These are phyloP conservation scores for Marchantia polymorpha DNA, from an alignment of 225 moss, liverwort and hornwort genomes.

Conservation along the genomic window DNA sequence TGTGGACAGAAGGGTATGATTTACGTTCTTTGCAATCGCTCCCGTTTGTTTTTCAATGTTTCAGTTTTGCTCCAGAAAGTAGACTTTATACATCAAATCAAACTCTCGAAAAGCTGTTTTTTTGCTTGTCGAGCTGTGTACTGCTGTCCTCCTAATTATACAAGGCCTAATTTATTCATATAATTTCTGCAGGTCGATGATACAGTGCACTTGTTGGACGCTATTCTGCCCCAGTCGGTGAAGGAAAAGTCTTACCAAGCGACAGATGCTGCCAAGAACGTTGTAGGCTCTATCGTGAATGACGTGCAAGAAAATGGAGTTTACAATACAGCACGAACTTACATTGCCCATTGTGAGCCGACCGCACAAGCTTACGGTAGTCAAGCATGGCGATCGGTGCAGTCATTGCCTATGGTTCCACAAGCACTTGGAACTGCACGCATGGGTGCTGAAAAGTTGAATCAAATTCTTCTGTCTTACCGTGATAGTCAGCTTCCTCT, in stretches of 20 bases:
- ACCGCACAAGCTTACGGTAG: constrained; percentile 60
- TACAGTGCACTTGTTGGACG: constrained; percentile 58
- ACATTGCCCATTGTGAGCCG: constrained; percentile 68
- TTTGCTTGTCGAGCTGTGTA: too few relatives aligned
- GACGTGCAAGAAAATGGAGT: constrained; percentile 76
- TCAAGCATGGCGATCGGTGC: constrained; percentile 56
- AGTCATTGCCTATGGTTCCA: constrained; percentile 65
- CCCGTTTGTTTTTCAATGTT: background rate
- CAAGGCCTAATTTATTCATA: background rate
- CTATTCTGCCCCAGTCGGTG: constrained; percentile 55
- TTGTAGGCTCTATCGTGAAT: constrained; percentile 38
- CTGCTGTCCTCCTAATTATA: background rate
- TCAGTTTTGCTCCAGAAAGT: background rate
- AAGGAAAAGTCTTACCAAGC: constrained; percentile 62
- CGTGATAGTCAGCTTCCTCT: constrained; percentile 63
- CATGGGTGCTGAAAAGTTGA: constrained; percentile 65
- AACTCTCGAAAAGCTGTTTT: background rate
- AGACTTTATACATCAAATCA: background rate
- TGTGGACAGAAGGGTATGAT: constrained; percentile 71
- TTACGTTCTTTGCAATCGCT: background rate
- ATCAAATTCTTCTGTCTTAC: constrained; percentile 51
- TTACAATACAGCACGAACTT: constrained; percentile 53
- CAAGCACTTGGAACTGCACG: constrained; percentile 66
- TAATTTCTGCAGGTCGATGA: constrained; percentile 59
- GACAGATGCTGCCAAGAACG: constrained; percentile 53